Evolutionary conservation across 352 stramenopile genomes (phyloP).

Genomic region (Saprolegnia parasitica): DNA sequence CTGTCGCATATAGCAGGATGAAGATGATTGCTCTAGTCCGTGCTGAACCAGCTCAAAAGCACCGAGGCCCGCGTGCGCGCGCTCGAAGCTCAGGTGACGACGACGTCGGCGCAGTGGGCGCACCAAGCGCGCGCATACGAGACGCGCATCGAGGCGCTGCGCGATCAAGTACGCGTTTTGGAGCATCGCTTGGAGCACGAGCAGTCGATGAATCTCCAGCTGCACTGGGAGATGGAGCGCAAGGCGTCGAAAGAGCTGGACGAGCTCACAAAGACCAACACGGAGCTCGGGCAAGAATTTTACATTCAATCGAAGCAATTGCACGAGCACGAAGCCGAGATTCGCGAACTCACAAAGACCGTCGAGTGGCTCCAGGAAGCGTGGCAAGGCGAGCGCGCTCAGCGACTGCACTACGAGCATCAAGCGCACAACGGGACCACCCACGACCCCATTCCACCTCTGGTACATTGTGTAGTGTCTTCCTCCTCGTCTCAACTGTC

Average conservation of each 20-base stretch:
- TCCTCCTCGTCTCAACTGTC: neutral
- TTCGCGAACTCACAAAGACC: neutral
- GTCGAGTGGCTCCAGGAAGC: slow-evolving; percentile 18
- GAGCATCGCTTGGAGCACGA: neutral
- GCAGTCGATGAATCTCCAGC: neutral
- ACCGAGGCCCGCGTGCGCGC: neutral
- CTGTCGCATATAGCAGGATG: too few relatives aligned
- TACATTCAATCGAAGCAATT: neutral
- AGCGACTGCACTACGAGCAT: slow-evolving; percentile 8
- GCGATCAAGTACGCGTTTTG: neutral
- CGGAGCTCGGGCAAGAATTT: neutral
- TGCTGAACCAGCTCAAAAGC: neutral
- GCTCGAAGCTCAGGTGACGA: neutral
- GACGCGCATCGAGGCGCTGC: neutral
- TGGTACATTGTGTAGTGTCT: neutral
- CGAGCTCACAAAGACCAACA: neutral
- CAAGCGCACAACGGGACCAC: neutral
- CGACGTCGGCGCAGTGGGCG: too few relatives aligned
- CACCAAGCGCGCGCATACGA: neutral
- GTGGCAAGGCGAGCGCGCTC: neutral
- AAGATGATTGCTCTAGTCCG: neutral
- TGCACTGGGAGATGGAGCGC: slow-evolving; percentile 33
- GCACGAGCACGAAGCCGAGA: neutral
- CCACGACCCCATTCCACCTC: neutral
- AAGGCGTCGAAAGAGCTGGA: slow-evolving; percentile 68